Evolutionary conservation across 805 yeast species (phyloP), one percentile per base, ranked within the genome.

Genomic region (Schwanniomyces polymorphus): DNA sequence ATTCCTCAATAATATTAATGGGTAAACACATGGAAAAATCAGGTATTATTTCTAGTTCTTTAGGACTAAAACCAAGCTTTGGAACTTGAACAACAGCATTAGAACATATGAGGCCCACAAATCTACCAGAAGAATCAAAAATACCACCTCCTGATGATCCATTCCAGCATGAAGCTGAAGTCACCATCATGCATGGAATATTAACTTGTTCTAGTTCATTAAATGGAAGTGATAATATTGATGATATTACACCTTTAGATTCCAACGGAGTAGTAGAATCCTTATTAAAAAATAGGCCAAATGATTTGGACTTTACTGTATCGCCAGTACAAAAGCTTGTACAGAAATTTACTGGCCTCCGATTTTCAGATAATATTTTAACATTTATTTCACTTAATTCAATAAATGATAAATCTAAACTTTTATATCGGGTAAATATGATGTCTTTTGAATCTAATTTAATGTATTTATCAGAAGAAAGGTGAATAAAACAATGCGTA

Each of bases 71-170:
- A 11, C 29, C 48, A 11, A 55, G 25, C 18, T 42, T 43, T 1
- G 70, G 67, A 5, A 56, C 39, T 16, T 52, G 57, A 1, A 71
- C 68, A 47, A 67, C 69, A 14, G 75, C 80, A 52, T 76, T 76
- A 38, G 78, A 71, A 43, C 74, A 74, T 47, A 76, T 70, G 5
- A 76, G 47, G 0, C 80, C 81, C 9, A 76, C 52, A 11, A 59
- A 50, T n/a, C 56, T 58, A 14, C 53, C 41, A 1, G 47, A 31
- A 2, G 37, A 26, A 16, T 48, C 47, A 38, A 73, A 65, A 2
- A 76, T 54, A 0, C 76, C 79, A 0, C 81, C 81, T 0, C 81
- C 81, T 1, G 78, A 72, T 4, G 80, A 75, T 1, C 81, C 81
- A 45, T 75, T 71, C 80, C 81, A 77, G 54, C 79, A 76, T 7